phyloP scores from a whole-genome alignment of 2,329 filamentous ascomycete genomes.

The Mollisia scopiformis region DNA sequence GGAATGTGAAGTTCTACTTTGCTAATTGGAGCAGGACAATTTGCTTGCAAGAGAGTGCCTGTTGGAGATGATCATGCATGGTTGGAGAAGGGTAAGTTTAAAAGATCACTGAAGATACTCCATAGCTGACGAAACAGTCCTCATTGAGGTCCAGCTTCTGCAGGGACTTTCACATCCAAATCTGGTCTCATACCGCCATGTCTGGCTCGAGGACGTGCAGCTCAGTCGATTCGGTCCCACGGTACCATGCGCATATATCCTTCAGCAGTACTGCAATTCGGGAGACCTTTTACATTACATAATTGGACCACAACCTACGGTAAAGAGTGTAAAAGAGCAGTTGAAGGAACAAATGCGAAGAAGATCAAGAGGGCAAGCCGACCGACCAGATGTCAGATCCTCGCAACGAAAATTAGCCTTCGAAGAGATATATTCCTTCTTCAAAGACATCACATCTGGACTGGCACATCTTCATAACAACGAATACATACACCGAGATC shows the following conservation, averaged over 20 bases:
- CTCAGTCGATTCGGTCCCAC: constrained; percentile 86
- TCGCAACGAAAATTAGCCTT: constrained; percentile 57
- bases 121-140: constrained; percentile 48
- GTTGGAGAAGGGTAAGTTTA: constrained; percentile 71
- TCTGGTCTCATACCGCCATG: constrained; percentile 93
- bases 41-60: constrained; percentile 95
- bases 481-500: constrained; percentile 93
- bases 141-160: constrained; percentile 90
- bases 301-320: constrained; percentile 65
- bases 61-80: constrained; percentile 93
- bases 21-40: constrained; percentile 57
- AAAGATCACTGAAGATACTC: background rate
- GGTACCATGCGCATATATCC: constrained; percentile 93
- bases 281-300: constrained; percentile 91
- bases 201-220: constrained; percentile 91
- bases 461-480: constrained; percentile 87
- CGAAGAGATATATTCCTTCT: constrained; percentile 95
- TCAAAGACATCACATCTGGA: constrained; percentile 92
- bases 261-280: constrained; percentile 96
- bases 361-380: constrained; percentile 75
- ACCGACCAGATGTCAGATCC: constrained; percentile 47
- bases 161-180: constrained; percentile 94
- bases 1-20: background rate
- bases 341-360: constrained; percentile 87
- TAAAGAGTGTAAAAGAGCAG: constrained; percentile 73